Evolutionary conservation across 768 basidiomycete species (phyloP), one percentile per base, ranked within the genome.

Genomic region (Leccinum uliginosum): DNA sequence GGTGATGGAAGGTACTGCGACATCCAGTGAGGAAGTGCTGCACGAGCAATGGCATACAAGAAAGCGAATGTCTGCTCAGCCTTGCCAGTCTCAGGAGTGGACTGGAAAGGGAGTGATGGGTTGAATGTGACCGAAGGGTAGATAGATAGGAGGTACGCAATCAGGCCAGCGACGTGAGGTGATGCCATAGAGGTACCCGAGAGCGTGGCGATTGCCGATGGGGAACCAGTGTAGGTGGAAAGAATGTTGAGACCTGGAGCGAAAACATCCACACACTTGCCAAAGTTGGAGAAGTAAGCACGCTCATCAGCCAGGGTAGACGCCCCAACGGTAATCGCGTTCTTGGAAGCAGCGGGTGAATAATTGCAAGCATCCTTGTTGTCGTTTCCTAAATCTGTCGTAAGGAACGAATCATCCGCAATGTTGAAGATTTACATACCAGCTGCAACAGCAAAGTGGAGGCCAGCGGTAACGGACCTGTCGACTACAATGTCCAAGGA

Each of bases 381-480:
- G 67, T 92, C 90, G 62, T 91, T 92, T 34, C 83, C 86, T 86
- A 44, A 15, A 27, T n/a, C 17, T 3, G 1, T 8, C 19, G 40
- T 66, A n/a, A 32, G 12, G 30, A 30, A 19, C 17, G 45, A 14
- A 44, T 43, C n/a, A 43, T 19, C 5, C 6, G 26, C 12, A 23
- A 24, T 12, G 2, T 46, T 23, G 17, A 11, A 40, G 50, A 56
- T 48, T n/a, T 51, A 78, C 81, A 65, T 75, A 83, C 92, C 94
- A 59, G 95, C 95, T 59, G 96, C 96, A 58, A 99, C 97, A 59
- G 96, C 92, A 63, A 98, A 97, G 79, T 98, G 93, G 32, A 99
- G 80, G 38, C 97, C 97, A 34, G 71, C 59, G 9, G 83, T 80
- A 54, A 96, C 92, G 47, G 97, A 93, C 51, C 75, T 77, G 76